A percentile compares a stretch with the other conserved stretches of the same genome.
Evolutionary conservation across 148 eudicot genomes (phyloP).

Genomic region (Heliosperma pusillum): DNA sequence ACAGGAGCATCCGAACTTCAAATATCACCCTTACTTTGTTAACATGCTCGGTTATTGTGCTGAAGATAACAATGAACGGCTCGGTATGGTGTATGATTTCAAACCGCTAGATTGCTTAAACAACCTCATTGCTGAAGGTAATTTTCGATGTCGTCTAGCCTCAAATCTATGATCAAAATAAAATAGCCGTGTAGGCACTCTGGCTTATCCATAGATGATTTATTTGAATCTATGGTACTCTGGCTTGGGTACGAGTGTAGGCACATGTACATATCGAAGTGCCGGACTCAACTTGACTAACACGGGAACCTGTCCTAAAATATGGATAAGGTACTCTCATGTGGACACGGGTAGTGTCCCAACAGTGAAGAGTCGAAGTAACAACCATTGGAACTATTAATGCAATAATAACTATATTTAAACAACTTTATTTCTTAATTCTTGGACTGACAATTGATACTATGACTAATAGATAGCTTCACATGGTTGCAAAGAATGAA

Average conservation of each 20-base stretch:
- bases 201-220: no score
- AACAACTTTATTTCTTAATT: not conserved
- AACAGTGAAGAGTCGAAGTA: not conserved
- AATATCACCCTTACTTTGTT: not conserved
- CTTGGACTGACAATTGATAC: not conserved
- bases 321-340: no score
- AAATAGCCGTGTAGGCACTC: not conserved
- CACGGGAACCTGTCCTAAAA: no score
- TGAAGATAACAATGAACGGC: slow-evolving; percentile 1
- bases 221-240: no score
- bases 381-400: not conserved
- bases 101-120: not conserved
- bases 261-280: no score
- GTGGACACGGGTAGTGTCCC: not conserved
- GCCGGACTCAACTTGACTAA: no score
- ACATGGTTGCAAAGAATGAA: not conserved
- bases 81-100: not conserved
- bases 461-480: not conserved
- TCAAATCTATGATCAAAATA: not conserved
- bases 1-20: not conserved
- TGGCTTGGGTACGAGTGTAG: no score
- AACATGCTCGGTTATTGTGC: not conserved
- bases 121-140: not conserved
- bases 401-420: not conserved
- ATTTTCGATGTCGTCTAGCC: not conserved